Base-by-base conservation (phyloP, 768 basidiomycete genomes). In the Kwoniella sp. region DNA sequence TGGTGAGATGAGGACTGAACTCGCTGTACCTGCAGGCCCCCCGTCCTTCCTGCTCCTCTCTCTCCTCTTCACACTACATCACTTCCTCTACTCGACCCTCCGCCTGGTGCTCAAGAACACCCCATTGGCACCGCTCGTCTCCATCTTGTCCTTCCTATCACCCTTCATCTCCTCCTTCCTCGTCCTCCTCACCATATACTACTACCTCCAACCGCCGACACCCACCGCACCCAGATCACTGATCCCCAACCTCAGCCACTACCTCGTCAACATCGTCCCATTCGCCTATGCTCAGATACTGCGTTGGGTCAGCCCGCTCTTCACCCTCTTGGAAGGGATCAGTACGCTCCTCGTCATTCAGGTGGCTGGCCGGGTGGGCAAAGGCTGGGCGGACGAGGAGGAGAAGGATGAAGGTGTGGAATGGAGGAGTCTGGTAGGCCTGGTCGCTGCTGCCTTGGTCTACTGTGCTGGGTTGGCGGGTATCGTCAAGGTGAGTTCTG, bases 41-140 rank as follows among this genome's bases (percentile, higher is more conserved):
- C 69, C 69, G 7, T 72, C 70, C 3, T 76, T 76, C 61, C 69
- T 76, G 26, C 59, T 76, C 5, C 68, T 73, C 3, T 76, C 75
- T 3, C 68, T 76, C 0, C 55, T 76, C 12, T 63, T 76, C 41
- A 65, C 65, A 14, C 36, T 66, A 14, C 66, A 73, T 53, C 72
- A 76, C 46, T 67, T 70, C 50, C 27, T 59, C 19, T 69, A 72
- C 50, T 71, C 72, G 5, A 76, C 75, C 10, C 57, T 74, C 33
- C 63, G 69, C 5, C 67, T 75, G 17, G 34, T 58, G 20, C 61
- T 66, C 42, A 73, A 73, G 49, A 73, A 73, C 53, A 75, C 73
- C 0, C 46, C 57, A 2, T 53, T 71, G 10, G 70, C 69, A 19
- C 66, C 69, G 5, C 47, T 75, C 12, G 56, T 71, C 40, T 57